Conservation (phyloP, 2,329 filamentous ascomycete genomes). For the Parafenestella ontariensis region DNA sequence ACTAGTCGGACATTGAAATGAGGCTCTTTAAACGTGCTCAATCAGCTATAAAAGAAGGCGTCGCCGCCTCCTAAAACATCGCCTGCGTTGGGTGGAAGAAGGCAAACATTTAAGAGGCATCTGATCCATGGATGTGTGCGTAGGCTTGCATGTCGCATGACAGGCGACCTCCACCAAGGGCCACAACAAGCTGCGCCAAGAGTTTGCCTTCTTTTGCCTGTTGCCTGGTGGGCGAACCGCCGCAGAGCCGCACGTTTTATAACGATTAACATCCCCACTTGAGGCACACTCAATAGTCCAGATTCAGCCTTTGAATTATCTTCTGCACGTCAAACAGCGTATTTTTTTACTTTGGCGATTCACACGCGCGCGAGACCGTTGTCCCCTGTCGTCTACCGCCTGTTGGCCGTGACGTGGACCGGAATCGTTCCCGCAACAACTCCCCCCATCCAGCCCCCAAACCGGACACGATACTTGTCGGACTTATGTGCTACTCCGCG, state of each 20-base stretch:
- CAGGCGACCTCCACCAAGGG: neutral
- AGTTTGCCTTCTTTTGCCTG: neutral
- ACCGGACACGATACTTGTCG: neutral
- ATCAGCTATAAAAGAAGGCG: neutral
- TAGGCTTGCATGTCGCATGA: neutral
- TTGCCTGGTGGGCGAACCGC: neutral
- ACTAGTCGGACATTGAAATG: neutral
- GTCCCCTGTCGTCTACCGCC: neutral
- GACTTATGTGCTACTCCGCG: neutral
- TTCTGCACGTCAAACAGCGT: neutral
- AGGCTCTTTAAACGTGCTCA: neutral
- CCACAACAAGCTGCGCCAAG: neutral
- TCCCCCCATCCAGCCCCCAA: neutral
- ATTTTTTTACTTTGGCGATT: neutral
- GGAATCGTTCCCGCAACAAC: neutral
- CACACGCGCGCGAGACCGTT: neutral
- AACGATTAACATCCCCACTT: neutral
- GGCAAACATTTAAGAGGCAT: neutral
- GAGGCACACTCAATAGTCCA: neutral
- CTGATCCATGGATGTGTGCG: neutral
- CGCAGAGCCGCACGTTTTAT: neutral
- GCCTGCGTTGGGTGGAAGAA: neutral
- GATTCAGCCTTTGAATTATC: neutral
- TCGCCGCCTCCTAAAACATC: neutral
- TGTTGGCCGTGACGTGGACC: neutral